Base-by-base conservation (phyloP, 768 basidiomycete species). In the Tulasnella sp. region DNA sequence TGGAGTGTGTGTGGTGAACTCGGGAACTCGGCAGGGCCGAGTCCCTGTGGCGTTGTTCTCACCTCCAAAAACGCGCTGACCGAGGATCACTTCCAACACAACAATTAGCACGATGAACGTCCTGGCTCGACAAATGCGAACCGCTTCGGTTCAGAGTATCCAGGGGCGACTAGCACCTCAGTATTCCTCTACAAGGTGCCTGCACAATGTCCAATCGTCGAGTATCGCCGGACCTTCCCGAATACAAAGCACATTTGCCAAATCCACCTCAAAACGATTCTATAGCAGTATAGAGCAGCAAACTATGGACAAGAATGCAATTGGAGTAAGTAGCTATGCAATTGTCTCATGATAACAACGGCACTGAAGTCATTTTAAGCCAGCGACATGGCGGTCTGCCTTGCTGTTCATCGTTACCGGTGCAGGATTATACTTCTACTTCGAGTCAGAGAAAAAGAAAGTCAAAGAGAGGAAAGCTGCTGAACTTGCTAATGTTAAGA, bases 331-430 rank as follows among this genome's bases (percentile, higher is more conserved):
- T 70, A 5, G 7, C 40, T 12, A 40, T 37, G 0, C 67, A 9
- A 22, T 26, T n/a, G 19, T 32, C 67, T 67, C 42, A 14, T 4
- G n/a, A 5, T 47, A 16, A 19, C 37, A 11, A 32, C 12, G 19
- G 32, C 39, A 26, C 62, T 40, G 39, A 62, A 44, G 37, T 5
- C 16, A 35, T 22, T 29, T 67, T 39, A 52, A 98, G 95, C 91
- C 93, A n/a, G 97, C 98, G 79, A 95, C 94, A 2, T 94, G 94
- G 34, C 84, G 83, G 68, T 89, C 95, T 0, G 95, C 92, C 0
- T 88, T 84, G 0, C 77, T 98, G 26, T 97, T 99, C 79, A 80
- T 96, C n/a, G 81, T 85, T 1, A 89, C 93, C 7, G 95, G 95
- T 1, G 81, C 85, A 12, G 95, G 89, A 2, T 83, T 99, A 19